phyloP scores from a whole-genome alignment of 2,329 filamentous ascomycete species.

The Neopestalotiopsis rosae region DNA sequence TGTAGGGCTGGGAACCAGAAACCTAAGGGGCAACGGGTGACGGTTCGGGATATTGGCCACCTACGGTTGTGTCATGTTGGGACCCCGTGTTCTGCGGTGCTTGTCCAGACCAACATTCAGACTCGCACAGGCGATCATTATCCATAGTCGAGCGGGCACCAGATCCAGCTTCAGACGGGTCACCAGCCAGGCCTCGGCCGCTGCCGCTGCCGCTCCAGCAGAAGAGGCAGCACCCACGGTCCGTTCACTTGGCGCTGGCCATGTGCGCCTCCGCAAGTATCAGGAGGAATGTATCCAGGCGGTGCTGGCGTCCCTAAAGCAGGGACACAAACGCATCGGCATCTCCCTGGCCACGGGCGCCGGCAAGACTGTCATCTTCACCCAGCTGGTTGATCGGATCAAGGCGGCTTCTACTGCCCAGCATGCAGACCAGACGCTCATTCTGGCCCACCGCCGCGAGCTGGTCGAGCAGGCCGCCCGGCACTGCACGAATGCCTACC shows the following conservation, averaged over 20 bases:
- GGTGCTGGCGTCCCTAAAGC: conserved; percentile 70
- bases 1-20: background rate
- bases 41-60: background rate
- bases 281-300: conserved; percentile 92
- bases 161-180: background rate
- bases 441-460: conserved; percentile 90
- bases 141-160: background rate
- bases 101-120: conserved; percentile 16
- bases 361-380: conserved; percentile 96
- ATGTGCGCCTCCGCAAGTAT: conserved; percentile 75
- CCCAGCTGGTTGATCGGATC: conserved; percentile 86
- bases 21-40: background rate
- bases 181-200: background rate
- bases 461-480: conserved; percentile 91
- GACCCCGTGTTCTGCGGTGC: conserved; percentile 28
- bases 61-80: conserved; percentile 31
- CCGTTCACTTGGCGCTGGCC: background rate
- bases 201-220: background rate
- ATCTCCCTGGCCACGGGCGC: conserved; percentile 87
- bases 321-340: conserved; percentile 80
- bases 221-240: background rate
- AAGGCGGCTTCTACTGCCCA: conserved; percentile 50
- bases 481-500: conserved; percentile 84
- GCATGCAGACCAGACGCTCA: conserved; percentile 77
- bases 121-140: conserved; percentile 18